These are phyloP conservation scores for Astrothelium macrocarpum DNA, from an alignment of 495 filamentous ascomycete genomes.

Conservation along the genomic window DNA sequence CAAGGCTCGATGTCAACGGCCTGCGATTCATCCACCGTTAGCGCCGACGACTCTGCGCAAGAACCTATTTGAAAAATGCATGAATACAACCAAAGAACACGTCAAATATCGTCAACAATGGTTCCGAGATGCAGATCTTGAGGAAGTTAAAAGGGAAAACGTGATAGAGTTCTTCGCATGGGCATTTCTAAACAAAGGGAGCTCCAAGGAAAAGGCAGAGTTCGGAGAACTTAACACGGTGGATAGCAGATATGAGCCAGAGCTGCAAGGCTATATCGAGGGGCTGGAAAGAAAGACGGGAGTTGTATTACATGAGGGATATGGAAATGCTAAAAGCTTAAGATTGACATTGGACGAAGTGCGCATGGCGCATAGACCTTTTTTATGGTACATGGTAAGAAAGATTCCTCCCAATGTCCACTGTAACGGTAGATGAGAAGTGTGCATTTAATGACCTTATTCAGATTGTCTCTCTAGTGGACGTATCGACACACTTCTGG, in stretches of 20 bases:
- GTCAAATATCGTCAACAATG: conserved; percentile 50
- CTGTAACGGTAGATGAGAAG: neutral
- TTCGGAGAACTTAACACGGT: conserved; percentile 15
- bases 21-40: conserved; percentile 44
- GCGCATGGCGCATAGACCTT: conserved; percentile 48
- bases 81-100: conserved; percentile 43
- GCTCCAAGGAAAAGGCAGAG: neutral
- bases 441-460: neutral
- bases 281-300: conserved; percentile 42
- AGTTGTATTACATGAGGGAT: conserved; percentile 39
- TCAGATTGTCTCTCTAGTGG: conserved; percentile 19
- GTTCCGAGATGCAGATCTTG: conserved; percentile 51
- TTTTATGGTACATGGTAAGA: conserved; percentile 52
- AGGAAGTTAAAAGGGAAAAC: conserved; percentile 55
- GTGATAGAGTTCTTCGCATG: conserved; percentile 54
- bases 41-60: conserved; percentile 33
- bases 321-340: conserved; percentile 44
- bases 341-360: conserved; percentile 57
- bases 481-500: conserved; percentile 16
- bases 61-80: conserved; percentile 47
- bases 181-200: conserved; percentile 43
- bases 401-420: neutral
- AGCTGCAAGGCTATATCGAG: conserved; percentile 48
- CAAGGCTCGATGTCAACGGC: conserved; percentile 38
- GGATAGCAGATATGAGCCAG: conserved; percentile 38